These are phyloP conservation scores for Calonectria hawksworthii DNA, from an alignment of 2,329 filamentous ascomycete genomes.

Conservation along the genomic window DNA sequence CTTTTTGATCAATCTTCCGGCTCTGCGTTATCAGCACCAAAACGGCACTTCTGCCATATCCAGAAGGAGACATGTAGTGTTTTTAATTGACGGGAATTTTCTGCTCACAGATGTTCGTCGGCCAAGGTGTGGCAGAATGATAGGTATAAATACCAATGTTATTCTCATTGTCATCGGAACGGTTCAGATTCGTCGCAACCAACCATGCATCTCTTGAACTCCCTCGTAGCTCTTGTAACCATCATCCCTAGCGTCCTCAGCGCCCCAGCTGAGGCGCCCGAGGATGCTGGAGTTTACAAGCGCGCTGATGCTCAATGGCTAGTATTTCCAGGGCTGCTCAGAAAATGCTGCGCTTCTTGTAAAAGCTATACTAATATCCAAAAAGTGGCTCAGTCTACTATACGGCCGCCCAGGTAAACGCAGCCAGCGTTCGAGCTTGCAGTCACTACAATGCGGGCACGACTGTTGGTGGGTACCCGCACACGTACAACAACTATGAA, in stretches of 20 bases:
- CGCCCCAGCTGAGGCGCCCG: not conserved
- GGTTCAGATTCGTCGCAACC: too few species aligned
- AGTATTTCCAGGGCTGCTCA: not conserved
- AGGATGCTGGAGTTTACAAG: not conserved
- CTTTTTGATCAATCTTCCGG: not conserved
- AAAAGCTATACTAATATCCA: not conserved
- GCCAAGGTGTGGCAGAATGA: not conserved
- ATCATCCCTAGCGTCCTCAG: not conserved
- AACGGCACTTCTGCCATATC: not conserved
- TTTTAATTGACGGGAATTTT: not conserved
- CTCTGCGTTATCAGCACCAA: not conserved
- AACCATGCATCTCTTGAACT: not conserved
- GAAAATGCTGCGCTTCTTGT: not conserved
- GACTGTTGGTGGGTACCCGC: not conserved
- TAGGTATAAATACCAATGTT: not conserved
- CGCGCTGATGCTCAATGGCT: not conserved
- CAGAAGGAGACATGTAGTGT: not conserved
- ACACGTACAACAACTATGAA: conserved; percentile 1
- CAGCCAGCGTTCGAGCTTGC: not conserved
- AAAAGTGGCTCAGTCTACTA: not conserved
- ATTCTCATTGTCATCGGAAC: not conserved
- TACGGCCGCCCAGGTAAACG: not conserved
- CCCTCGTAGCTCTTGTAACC: not conserved
- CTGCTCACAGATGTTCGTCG: not conserved
- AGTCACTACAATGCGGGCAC: not conserved